Evolutionary conservation across 1,284 basidiomycete species (phyloP), one percentile per base, ranked within the genome.

Genomic region (Cutaneotrichosporon curvatum): DNA sequence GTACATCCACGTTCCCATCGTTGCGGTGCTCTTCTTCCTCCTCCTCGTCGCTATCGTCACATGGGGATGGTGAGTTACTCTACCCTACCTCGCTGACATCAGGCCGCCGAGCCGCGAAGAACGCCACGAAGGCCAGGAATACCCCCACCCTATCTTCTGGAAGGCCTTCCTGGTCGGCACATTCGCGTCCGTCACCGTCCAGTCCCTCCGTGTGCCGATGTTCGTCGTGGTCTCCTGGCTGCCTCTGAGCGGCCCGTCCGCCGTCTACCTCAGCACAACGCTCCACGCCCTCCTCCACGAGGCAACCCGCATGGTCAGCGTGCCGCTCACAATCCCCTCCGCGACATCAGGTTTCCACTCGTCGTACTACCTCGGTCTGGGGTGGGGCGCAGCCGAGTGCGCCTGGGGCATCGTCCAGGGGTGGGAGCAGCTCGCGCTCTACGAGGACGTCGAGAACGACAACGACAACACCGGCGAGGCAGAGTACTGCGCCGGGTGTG

Each of bases 311-410:
- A 44, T 72, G 6, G 47, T 63, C 2, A 62, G 65, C 2, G 44
- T 71, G 5, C 61, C 66, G 1, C 49, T 70, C 21, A 59, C 61
- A 33, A 49, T 55, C n/a, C 62, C 67, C 0, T 62, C 60, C 0
- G 61, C 68, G 1, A 62, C 63, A 1, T 65, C 64, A 1, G 68
- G 68, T 28, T 71, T 72, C 41, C 68, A 72, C 47, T 69, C 67
- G 18, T 61, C 60, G 9, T 72, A 64, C 49, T 68, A 65, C 46
- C 64, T 72, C 34, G 70, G 67, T 3, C 51, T 72, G n/a, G 70
- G 70, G 0, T 72, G 67, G 68, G 68, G 68, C 25, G 45, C 59
- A 1, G 68, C 70, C 4, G 68, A 72, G 55, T 59, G 59, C 0
- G 51, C 61, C 2, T 72, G 68, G 67, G 68, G 70, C 3, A 68